Percentiles rank a stretch among this genome's conserved stretches.
phyloP scores from a whole-genome alignment of 2,329 filamentous ascomycete genomes.

The Ceratocystiopsis brevicomis region DNA sequence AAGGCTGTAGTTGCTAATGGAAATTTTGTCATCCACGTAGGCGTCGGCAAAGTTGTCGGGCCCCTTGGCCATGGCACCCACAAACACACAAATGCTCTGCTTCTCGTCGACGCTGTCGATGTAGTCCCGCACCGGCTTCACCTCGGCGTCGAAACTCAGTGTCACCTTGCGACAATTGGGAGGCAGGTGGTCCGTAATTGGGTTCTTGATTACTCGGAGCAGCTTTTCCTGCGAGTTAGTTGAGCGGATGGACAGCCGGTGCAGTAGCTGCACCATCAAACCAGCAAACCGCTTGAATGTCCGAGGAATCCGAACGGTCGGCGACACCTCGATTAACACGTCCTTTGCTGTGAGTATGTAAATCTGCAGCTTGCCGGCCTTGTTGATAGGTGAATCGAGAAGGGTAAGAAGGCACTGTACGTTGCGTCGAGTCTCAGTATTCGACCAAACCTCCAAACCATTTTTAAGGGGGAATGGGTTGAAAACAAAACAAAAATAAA shows the following conservation, averaged over 20 bases:
- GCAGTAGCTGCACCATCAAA: conserved; percentile 93
- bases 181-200: conserved; percentile 89
- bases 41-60: conserved; percentile 86
- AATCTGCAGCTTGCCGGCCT: conserved; percentile 91
- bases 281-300: conserved; percentile 98
- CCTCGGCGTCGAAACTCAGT: conserved; percentile 76
- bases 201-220: conserved; percentile 92
- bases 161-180: conserved; percentile 97
- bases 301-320: conserved; percentile 90
- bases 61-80: conserved; percentile 96
- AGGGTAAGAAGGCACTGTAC: conserved; percentile 83
- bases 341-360: conserved; percentile 97
- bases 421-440: conserved; percentile 2
- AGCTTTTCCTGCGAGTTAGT: conserved; percentile 96
- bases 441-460: neutral
- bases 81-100: conserved; percentile 94
- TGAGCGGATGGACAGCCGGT: conserved; percentile 86
- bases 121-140: conserved; percentile 79
- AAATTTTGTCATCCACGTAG: conserved; percentile 91
- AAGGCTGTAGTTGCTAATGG: conserved; percentile 94
- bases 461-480: too few species aligned
- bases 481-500: conserved; percentile 4
- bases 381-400: conserved; percentile 96
- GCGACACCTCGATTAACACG: conserved; percentile 91
- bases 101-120: conserved; percentile 58